Base-by-base conservation (phyloP, 768 basidiomycete genomes). In the Hemileccinum impolitum region DNA sequence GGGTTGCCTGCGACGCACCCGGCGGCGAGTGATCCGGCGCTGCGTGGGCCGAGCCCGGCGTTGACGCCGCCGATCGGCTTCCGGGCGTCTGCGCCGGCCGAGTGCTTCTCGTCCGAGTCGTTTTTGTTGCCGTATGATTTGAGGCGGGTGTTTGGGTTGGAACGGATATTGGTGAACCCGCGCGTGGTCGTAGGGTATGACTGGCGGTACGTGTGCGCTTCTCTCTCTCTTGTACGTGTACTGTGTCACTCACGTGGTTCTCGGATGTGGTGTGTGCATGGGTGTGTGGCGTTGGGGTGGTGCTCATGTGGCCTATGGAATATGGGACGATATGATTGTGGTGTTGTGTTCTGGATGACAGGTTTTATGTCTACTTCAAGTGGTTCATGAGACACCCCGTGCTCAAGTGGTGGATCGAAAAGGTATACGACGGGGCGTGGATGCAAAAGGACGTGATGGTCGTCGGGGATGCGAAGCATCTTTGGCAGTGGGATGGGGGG, bases 51-150 rank as follows among this genome's bases (percentile, higher is more conserved):
- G 11, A 61, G 23, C 11, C 60, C 58, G 1, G 61, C 61, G 23
- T 18, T 60, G 28, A 63, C 54, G 4, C 57, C 58, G 0, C 58
- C 58, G 0, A 17, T 23, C 12, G 32, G 50, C 1, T 63, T 61
- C 43, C 60, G 60, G 19, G 46, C 46, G 19, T 60, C 58, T 11
- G 52, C 3, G 4, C 31, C 48, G 3, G 50, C 19, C 6, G 61
- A 63, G 17, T 61, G 60, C 26, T 61, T 26, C 25, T 61, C 60
- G 0, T 72, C 70, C 3, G 74, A 75, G 55, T 70, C 63, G 1
- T 75, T 74, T 60, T 46, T 69, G 42, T 53, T 75, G 1, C 73
- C 73, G 8, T 75, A 75, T 55, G 74, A 75, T 46, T 48, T 75
- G 15, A 63, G 74, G 42, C 68, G 74, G 4, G 36, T 68, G 51